Evolutionary conservation across 208 protist species (phyloP).

Genomic region (Tritrichomonas musculus): DNA sequence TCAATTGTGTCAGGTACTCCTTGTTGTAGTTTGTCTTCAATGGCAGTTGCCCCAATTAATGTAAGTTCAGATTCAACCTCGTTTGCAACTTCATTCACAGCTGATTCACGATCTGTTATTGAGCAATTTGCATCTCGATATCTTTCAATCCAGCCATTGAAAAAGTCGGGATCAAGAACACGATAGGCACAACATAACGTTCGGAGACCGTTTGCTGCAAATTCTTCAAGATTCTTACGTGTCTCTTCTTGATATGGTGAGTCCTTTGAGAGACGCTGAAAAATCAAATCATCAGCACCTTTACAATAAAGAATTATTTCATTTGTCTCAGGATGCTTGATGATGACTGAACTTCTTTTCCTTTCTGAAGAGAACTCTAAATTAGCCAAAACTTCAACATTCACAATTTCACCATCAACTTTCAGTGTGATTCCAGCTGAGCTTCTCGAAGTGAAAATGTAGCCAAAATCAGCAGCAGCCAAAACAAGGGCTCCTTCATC

Average conservation of each 20-base stretch:
- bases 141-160: slow-evolving; percentile 20
- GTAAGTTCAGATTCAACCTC: slow-evolving; percentile 49
- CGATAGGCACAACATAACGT: slow-evolving; percentile 36
- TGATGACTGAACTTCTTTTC: slow-evolving; percentile 37
- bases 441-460: neutral
- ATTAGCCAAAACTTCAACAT: neutral
- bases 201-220: slow-evolving; percentile 36
- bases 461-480: slow-evolving; percentile 25
- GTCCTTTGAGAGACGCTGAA: neutral
- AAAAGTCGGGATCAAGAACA: slow-evolving; percentile 29
- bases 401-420: neutral
- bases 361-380: slow-evolving; percentile 36
- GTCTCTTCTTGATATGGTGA: neutral
- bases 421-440: neutral
- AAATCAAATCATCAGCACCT: slow-evolving; percentile 42
- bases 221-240: neutral
- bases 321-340: slow-evolving; percentile 11
- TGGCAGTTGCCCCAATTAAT: slow-evolving; percentile 57
- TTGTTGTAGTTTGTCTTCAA: slow-evolving; percentile 66
- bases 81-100: slow-evolving; percentile 33
- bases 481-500: slow-evolving; percentile 41
- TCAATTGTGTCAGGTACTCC: slow-evolving; percentile 54
- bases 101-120: slow-evolving; percentile 34
- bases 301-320: slow-evolving; percentile 41
- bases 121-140: slow-evolving; percentile 6